Percentiles rank a stretch among this genome's conserved stretches.
Conservation (phyloP, 306 rosid species). For the Acacia crassicarpa region DNA sequence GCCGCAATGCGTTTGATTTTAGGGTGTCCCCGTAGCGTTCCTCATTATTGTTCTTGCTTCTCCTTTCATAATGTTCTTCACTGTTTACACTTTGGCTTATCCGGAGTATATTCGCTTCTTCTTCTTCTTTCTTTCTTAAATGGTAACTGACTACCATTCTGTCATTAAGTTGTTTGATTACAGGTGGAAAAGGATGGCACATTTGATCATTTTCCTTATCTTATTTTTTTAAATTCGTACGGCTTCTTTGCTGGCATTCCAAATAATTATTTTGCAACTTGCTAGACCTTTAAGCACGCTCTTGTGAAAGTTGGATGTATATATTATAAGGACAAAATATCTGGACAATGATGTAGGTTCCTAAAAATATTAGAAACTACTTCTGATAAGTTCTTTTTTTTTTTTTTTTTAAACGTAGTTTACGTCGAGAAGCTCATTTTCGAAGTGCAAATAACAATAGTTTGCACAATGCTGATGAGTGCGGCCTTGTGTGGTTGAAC, state of each 20-base stretch:
- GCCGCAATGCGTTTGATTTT: conserved; percentile 23
- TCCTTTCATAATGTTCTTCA: conserved; percentile 13
- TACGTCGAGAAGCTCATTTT: conserved; percentile 32
- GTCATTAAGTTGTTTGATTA: conserved; percentile 44
- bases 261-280: conserved; percentile 8
- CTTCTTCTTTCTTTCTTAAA: conserved; percentile 4
- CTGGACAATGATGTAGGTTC: conserved; percentile 12
- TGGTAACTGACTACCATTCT: conserved; percentile 1
- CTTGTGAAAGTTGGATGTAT: conserved; percentile 2
- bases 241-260: neutral
- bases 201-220: neutral
- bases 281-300: conserved; percentile 15
- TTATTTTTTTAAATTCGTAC: neutral
- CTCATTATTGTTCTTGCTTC: neutral
- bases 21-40: neutral
- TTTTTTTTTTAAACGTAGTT: neutral
- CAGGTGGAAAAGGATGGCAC: conserved; percentile 34
- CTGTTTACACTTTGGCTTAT: conserved; percentile 3
- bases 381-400: neutral
- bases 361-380: neutral
- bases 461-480: conserved; percentile 14
- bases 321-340: neutral
- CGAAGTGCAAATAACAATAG: conserved; percentile 3
- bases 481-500: neutral
- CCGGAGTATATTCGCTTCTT: neutral